These are phyloP conservation scores for Cyberlindnera nakhonratchasimensis DNA, from an alignment of 805 yeast genomes.

Conservation along the genomic window DNA sequence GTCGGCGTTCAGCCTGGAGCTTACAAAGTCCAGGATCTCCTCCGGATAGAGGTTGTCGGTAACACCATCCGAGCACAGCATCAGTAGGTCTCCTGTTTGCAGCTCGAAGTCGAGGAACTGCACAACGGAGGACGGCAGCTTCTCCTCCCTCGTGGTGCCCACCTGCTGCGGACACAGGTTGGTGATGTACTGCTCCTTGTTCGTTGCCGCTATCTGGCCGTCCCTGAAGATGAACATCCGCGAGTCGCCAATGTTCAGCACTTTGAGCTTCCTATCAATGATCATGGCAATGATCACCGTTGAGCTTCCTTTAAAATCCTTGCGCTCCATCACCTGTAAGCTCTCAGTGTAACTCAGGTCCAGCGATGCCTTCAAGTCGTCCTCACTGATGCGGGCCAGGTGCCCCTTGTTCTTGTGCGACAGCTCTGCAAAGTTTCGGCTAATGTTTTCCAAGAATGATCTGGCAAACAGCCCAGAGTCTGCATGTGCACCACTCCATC, in stretches of 20 bases:
- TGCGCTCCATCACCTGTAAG: constrained; percentile 47
- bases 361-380: constrained; percentile 41
- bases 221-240: constrained; percentile 45
- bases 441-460: constrained; percentile 47
- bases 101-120: constrained; percentile 41
- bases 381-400: constrained; percentile 38
- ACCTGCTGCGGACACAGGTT: constrained; percentile 51
- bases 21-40: constrained; percentile 41
- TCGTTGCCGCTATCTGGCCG: constrained; percentile 40
- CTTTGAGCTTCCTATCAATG: constrained; percentile 42
- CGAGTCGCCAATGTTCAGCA: constrained; percentile 52
- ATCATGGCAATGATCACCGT: constrained; percentile 47
- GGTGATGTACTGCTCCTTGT: constrained; percentile 44
- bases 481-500: constrained; percentile 48
- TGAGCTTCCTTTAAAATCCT: constrained; percentile 45
- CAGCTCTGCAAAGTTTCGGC: constrained; percentile 33
- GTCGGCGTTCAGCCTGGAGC: constrained; percentile 30
- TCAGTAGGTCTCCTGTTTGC: constrained; percentile 39
- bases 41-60: constrained; percentile 49
- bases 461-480: constrained; percentile 52
- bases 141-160: constrained; percentile 45
- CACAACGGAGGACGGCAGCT: constrained; percentile 46
- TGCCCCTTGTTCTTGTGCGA: constrained; percentile 24
- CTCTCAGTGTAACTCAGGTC: constrained; percentile 48
- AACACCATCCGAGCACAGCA: constrained; percentile 52